Base-by-base conservation (phyloP, 2,329 filamentous ascomycete genomes). In the Fusarium aywerte region DNA sequence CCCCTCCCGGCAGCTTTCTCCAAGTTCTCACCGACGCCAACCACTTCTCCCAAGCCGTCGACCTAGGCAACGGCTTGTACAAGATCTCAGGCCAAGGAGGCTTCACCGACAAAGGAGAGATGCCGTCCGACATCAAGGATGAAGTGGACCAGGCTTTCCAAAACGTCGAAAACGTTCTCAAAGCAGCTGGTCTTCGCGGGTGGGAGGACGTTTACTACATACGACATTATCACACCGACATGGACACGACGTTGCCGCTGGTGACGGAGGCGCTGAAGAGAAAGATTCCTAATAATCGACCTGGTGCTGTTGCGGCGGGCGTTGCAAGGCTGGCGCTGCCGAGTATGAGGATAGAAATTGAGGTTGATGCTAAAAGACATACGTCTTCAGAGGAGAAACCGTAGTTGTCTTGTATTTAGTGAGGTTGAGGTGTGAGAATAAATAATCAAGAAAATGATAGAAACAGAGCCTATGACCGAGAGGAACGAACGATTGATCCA, bases 171-270 rank as follows among this genome's bases (percentile, higher is more conserved):
- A 11, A 52, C 4, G 64, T 74, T 18, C 71, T 75, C 16, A 56
- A 72, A 31, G 54, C 68, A 1, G 65, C 57, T 3, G 73, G 72
- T 6, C 59, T 75, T 1, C 57, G 65, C 1, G 72, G 72, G 0
- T 73, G 72, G 73, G 72, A 74, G 9, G 73, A 75, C n/a, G 72
- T 75, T 2, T 73, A 71, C 23, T 67, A 63, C 15, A n/a, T 74
- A 9, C 62, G 72, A 4, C 64, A 69, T 3, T 75, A 73, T 15
- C 69, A 73, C 16, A 58, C 58, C 29, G 65, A 74, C 5, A 70
- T 74, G 3, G 56, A 61, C 2, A 40, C 58, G 6, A 70, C 67
- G 3, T 56, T 60, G 3, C 52, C 61, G 4, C 38, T 59, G 7
- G 10, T 58, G 7, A 44, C 36, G 3, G 55, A 71, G 31, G 54